Base-by-base conservation (phyloP, 495 filamentous ascomycete species). In the Stereocaulon alpinum region DNA sequence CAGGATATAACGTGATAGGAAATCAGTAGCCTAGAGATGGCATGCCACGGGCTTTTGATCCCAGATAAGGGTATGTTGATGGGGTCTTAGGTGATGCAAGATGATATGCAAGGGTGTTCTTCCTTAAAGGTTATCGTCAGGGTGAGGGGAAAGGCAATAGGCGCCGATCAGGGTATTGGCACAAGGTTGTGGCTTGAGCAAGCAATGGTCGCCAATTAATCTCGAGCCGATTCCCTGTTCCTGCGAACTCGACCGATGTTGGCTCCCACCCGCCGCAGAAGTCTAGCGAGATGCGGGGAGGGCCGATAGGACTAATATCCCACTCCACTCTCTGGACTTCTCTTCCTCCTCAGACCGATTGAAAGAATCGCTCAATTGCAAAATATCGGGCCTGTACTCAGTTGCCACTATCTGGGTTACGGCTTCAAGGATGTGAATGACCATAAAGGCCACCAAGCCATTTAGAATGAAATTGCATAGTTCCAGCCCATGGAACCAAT, bases 71-170 rank as follows among this genome's bases (percentile, higher is more conserved):
- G 34, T 37, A 6, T 37, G 34, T 37, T 18, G 49, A 51, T 51
- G 27, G 32, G 30, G n/a, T 51, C 32, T 18, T 9, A 37, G 18
- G 30, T 51, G 17, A 10, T 32, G 29, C 4, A n/a, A 37, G 17
- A 30, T n/a, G 20, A 56, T 18, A 51, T 32, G 29, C n/a, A 51
- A 17, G 4, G 2, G 34, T 37, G 49, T 37, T 52, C 27, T 24
- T 30, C 11, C 29, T 18, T 52, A 34, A 18, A 18, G 14, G n/a
- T 52, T 52, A 27, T 52, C 30, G 49, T 52, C 34, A 32, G 49
- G 49, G 20, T 37, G 49, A 52, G 49, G 49, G 49, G 49, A 52
- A 52, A 52, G 34, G 29, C 34, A 37, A 51, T 37, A 52, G 49
- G 49, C 29, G 49, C 49, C 30, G 49, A 34, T 52, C 30, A 52